phyloP scores from a whole-genome alignment of 345 rosid species.

The Camelina laxa region DNA sequence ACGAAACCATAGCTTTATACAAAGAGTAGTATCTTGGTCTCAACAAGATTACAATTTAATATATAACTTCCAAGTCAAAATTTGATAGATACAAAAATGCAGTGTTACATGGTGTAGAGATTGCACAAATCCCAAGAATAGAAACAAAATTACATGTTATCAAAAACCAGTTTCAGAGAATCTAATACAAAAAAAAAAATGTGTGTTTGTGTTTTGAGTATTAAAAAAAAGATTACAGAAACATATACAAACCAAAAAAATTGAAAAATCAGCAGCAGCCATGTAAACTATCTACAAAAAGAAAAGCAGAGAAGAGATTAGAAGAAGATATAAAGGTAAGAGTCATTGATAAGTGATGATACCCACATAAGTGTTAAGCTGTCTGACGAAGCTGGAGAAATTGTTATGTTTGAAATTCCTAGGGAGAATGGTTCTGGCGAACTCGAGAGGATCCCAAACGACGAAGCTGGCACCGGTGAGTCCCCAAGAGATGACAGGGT shows the following conservation, averaged over 20 bases:
- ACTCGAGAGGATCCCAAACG: slow-evolving; percentile 90
- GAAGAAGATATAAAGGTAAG: neutral
- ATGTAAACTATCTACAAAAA: slow-evolving; percentile 19
- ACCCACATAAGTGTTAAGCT: slow-evolving; percentile 97
- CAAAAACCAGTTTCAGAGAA: slow-evolving; percentile 17
- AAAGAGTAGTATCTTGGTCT: neutral
- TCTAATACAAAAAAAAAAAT: slow-evolving; percentile 28
- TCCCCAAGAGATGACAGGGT: slow-evolving; percentile 91
- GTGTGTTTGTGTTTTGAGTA: neutral
- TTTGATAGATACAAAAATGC: neutral
- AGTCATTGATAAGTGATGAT: slow-evolving; percentile 31
- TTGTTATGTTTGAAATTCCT: slow-evolving; percentile 94
- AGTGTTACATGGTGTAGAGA: slow-evolving; percentile 24
- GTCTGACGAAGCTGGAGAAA: slow-evolving; percentile 97
- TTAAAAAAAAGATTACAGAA: slow-evolving; percentile 8
- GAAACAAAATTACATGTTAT: slow-evolving; percentile 23
- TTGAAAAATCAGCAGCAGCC: neutral
- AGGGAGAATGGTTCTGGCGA: slow-evolving; percentile 77
- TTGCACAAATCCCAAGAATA: slow-evolving; percentile 1
- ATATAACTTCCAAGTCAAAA: slow-evolving; percentile 10
- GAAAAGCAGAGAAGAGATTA: slow-evolving; percentile 42
- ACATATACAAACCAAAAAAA: neutral
- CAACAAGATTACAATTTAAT: slow-evolving; percentile 14
- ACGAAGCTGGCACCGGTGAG: slow-evolving; percentile 74
- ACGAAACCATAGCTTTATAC: slow-evolving; percentile 11